Evolutionary conservation across 257 asterid genomes (phyloP), one percentile per base, ranked within the genome.

Genomic region (Ophiorrhiza pumila): DNA sequence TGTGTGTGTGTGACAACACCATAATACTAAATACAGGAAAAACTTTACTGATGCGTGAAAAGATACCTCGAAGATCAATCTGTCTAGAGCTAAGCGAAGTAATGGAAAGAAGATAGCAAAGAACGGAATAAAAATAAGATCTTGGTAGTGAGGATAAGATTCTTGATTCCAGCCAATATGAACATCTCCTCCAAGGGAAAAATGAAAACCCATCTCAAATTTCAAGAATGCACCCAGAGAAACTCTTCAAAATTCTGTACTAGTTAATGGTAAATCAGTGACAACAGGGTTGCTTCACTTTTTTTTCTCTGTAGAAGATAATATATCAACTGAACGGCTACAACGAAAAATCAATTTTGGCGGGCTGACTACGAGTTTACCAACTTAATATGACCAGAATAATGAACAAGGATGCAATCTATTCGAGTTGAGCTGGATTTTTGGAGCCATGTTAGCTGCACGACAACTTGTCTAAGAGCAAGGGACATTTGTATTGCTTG

Each of bases 41-140:
- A 32, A 32, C n/a, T n/a, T n/a, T n/a, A 22, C 4, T n/a, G 66
- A 18, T 20, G 59, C 15, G 20, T 7, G 46, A 7, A 17, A 15
- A 39, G 3, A 41, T 72, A 80, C 84, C 84, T 80, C 74, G 1
- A 80, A 80, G 47, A 80, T 27, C 34, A 64, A 72, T n/a, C 57
- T 53, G 68, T 73, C 71, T 2, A 80, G 78, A 42, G 73, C 42
- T 18, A 76, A 80, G 12, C 84, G 81, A 17, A 77, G 22, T 4
- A 73, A 4, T 32, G 80, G 78, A 23, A 76, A 76, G 78, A 68
- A 76, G 62, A 76, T 17, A 12, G 46, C 35, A 1, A 72, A 76
- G 46, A 72, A 72, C 18, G 72, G 29, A 2, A 80, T 73, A 60
- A 68, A 69, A 34, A 23, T 65, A n/a, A 80, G 61, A 72, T 80